Base-by-base conservation (phyloP, 1,284 basidiomycete species). In the Chiua sp. region DNA sequence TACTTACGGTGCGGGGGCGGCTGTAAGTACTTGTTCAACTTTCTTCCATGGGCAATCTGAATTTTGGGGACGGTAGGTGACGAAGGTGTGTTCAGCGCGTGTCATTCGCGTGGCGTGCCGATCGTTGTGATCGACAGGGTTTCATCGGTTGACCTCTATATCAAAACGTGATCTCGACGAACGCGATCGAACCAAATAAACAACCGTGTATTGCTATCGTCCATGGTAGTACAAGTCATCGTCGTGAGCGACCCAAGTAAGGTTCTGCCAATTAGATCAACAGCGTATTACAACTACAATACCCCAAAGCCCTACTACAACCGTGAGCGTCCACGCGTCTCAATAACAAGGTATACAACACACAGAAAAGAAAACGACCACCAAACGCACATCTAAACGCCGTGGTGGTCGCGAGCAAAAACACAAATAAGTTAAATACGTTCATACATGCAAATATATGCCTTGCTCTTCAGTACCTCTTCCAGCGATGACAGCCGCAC, bases 401-500 rank as follows among this genome's bases (percentile, higher is more conserved):
- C 35, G 8, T 20, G 39, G 11, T 7, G 39, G 39, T 42, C 39
- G 18, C 39, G 4, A 30, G 35, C 56, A 54, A 44, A 42, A 26
- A 61, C 44, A 54, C 18, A 3, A 53, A 66, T 67, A 70, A 69
- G 55, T 74, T 59, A 78, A 56, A 90, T 77, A 47, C 90, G 83
- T 78, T 94, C 92, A 72, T 94, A 94, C 86, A 94, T 91, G 74
- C 93, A 90, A 61, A 98, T 85, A 75, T 98, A 98, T 26, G 95
- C 95, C 73, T 93, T 96, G 59, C 90, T 88, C 71, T 89, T 90
- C 66, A 97, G 79, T 10, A 97, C 96, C 73, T 98, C 96, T 47
- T 95, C 92, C 48, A 96, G 77, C 48, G 87, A 87, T 5, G 91
- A 88, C 33, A 92, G 78, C 51, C 91, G 82, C 13, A 98, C 93